Conservation (phyloP, 2,329 filamentous ascomycete species). For the Penicillium oxalicum region DNA sequence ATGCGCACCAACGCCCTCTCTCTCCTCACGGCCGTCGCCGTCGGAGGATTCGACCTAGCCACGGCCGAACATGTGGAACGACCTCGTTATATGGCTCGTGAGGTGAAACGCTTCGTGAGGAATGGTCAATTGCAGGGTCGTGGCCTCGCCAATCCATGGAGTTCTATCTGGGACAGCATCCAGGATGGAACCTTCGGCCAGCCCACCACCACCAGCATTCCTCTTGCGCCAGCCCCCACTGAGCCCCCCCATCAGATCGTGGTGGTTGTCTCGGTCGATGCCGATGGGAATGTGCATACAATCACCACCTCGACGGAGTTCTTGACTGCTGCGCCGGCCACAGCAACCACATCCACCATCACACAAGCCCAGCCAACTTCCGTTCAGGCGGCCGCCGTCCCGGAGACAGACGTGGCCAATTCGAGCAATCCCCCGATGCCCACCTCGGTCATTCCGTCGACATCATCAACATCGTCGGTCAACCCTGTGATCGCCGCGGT, state of each 20-base stretch:
- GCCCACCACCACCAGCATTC: neutral
- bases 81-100: conserved; percentile 31
- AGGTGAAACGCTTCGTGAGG: conserved; percentile 25
- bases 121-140: conserved; percentile 2
- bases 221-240: neutral
- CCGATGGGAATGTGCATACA: conserved; percentile 15
- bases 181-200: conserved; percentile 2
- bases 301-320: conserved; percentile 12
- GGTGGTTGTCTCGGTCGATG: conserved; percentile 18
- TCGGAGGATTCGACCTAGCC: conserved; percentile 31
- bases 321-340: conserved; percentile 2
- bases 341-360: conserved; percentile 4
- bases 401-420: too few species aligned
- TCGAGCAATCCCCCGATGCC: too few species aligned
- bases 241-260: conserved; percentile 13
- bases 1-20: conserved; percentile 29
- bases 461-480: too few species aligned
- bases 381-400: too few species aligned
- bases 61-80: conserved; percentile 27
- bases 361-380: too few species aligned
- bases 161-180: neutral
- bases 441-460: too few species aligned
- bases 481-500: too few species aligned
- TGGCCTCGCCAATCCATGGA: neutral
- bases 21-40: conserved; percentile 29